A percentile compares a stretch with the other conserved stretches of the same genome.
Conservation (phyloP, 306 rosid genomes). For the Cucumis cinereus region DNA sequence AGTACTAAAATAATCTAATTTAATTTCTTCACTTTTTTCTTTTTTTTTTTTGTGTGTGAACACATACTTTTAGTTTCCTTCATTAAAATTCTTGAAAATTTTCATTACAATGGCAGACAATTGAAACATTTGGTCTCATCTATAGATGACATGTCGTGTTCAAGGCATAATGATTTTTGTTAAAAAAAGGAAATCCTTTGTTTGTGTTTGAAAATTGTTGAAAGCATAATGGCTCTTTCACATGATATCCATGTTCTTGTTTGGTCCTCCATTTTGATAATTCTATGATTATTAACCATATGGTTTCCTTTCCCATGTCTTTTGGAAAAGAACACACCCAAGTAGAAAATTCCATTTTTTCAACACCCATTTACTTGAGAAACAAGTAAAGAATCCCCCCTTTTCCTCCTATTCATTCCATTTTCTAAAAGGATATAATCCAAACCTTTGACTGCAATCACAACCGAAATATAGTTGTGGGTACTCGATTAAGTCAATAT, state of each 20-base stretch:
- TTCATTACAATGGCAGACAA: neutral
- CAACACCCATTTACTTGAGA: neutral
- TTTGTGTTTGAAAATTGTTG: neutral
- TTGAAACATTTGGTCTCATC: neutral
- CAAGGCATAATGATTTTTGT: neutral
- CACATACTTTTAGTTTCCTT: neutral
- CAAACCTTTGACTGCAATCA: neutral
- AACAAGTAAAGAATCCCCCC: neutral
- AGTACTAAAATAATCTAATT: slow-evolving; percentile 6
- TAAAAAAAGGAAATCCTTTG: too few species aligned
- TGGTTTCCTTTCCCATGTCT: slow-evolving; percentile 3
- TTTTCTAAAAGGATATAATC: neutral
- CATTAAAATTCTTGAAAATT: neutral
- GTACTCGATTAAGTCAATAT: neutral
- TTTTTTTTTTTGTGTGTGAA: neutral
- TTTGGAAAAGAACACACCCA: neutral
- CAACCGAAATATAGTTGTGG: neutral
- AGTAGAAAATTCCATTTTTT: neutral
- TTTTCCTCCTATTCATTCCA: neutral
- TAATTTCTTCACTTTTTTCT: neutral
- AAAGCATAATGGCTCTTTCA: neutral
- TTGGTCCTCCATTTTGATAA: neutral
- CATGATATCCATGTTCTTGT: slow-evolving; percentile 6
- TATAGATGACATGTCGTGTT: neutral
- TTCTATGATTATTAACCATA: slow-evolving; percentile 3